A percentile compares a stretch with the other conserved stretches of the same genome.
phyloP scores from a whole-genome alignment of 176 grass and related monocot genomes.

The Cenchrus fungigraminus region DNA sequence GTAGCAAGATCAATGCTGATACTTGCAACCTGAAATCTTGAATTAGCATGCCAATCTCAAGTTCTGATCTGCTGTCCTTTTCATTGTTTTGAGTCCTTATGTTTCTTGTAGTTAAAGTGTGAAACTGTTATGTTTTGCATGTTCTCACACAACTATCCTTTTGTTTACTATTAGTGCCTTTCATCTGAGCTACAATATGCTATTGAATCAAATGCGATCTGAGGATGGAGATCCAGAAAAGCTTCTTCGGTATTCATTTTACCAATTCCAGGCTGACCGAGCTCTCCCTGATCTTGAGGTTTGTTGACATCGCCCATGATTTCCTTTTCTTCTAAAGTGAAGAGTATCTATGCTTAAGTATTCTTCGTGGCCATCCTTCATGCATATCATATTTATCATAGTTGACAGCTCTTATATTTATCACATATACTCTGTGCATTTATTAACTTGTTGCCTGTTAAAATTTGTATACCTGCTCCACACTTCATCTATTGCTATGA shows the following conservation, averaged over 20 bases:
- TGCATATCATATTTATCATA: not conserved
- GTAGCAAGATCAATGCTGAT: not conserved
- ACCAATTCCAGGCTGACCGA: slow-evolving; percentile 92
- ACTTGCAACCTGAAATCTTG: slow-evolving; percentile 25
- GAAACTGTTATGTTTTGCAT: not conserved
- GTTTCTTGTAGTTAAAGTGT: not conserved
- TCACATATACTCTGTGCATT: not conserved
- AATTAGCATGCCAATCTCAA: slow-evolving; percentile 3
- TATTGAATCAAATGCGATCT: slow-evolving; percentile 92
- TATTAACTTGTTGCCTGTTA: not conserved
- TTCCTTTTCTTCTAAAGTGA: slow-evolving; percentile 19
- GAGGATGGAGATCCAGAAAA: slow-evolving; percentile 98
- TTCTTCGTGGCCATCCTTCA: not conserved
- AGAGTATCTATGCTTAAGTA: not conserved
- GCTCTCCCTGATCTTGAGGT: slow-evolving; percentile 95
- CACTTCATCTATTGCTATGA: not conserved
- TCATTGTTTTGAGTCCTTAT: not conserved
- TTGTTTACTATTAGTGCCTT: slow-evolving; percentile 71
- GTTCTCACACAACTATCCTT: slow-evolving; percentile 6
- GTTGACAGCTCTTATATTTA: not conserved
- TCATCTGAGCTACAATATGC: slow-evolving; percentile 97
- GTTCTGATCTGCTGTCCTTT: not conserved
- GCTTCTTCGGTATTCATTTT: slow-evolving; percentile 92
- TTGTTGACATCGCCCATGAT: not conserved
- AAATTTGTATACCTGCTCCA: slow-evolving; percentile 15